Evolutionary conservation across 1,139 yeast species (phyloP).

Genomic region (Blastobotrys niveus): DNA sequence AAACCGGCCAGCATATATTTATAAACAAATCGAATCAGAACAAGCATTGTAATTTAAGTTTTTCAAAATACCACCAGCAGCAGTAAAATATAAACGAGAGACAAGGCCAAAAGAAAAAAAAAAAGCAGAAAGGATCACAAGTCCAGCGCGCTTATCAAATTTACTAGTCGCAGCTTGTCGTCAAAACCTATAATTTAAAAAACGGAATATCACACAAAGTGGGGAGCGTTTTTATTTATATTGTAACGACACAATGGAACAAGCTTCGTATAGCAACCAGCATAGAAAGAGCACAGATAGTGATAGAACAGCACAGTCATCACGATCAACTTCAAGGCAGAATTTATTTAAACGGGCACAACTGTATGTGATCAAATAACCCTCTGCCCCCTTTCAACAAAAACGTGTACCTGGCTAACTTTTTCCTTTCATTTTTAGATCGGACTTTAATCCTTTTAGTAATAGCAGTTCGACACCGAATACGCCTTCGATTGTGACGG

Average conservation of each 20-base stretch:
- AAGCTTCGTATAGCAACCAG: neutral
- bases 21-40: too few species aligned
- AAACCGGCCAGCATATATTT: too few species aligned
- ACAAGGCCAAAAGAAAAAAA: too few species aligned
- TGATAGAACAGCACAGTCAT: conserved; percentile 5
- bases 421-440: neutral
- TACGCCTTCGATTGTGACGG: conserved; percentile 11
- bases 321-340: conserved; percentile 3
- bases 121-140: too few species aligned
- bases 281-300: conserved; percentile 9
- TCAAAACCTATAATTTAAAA: too few species aligned
- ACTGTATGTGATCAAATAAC: conserved; percentile 1
- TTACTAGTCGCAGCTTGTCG: too few species aligned
- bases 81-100: too few species aligned
- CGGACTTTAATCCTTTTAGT: conserved; percentile 7
- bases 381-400: neutral
- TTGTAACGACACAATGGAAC: conserved; percentile 9
- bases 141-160: too few species aligned
- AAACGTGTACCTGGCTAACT: neutral
- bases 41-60: too few species aligned
- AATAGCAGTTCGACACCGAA: neutral
- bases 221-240: too few species aligned
- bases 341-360: conserved; percentile 6
- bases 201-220: too few species aligned
- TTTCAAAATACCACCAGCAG: too few species aligned